These are phyloP conservation scores for Kodamaea derodonti DNA, from an alignment of 1,139 yeast species.

Conservation along the genomic window DNA sequence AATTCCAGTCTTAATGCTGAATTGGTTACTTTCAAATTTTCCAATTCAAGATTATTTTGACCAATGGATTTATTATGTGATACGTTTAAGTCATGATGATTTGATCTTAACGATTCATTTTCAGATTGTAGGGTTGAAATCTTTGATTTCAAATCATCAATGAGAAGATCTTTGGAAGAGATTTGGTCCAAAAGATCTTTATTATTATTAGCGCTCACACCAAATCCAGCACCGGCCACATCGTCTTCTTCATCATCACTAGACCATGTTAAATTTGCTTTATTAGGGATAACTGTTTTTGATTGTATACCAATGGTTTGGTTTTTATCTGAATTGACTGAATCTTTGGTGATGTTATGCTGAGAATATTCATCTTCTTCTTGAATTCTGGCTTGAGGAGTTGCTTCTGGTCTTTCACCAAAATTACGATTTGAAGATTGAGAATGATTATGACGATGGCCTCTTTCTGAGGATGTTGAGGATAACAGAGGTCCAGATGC, in stretches of 20 bases:
- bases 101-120: slow-evolving; percentile 11
- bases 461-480: neutral
- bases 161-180: slow-evolving; percentile 1
- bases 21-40: slow-evolving; percentile 12
- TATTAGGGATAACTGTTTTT: slow-evolving; percentile 68
- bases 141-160: slow-evolving; percentile 13
- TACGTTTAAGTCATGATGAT: slow-evolving; percentile 14
- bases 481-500: neutral
- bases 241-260: slow-evolving; percentile 66
- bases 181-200: neutral
- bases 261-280: slow-evolving; percentile 78
- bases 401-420: slow-evolving; percentile 1
- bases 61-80: slow-evolving; percentile 22
- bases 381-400: slow-evolving; percentile 3
- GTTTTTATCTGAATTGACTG: slow-evolving; percentile 15
- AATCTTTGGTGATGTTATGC: slow-evolving; percentile 4
- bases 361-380: slow-evolving; percentile 5
- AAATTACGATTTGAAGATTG: neutral
- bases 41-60: slow-evolving; percentile 19
- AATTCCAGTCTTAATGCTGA: slow-evolving; percentile 3
- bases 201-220: neutral
- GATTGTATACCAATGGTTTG: slow-evolving; percentile 49
- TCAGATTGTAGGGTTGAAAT: slow-evolving; percentile 9
- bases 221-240: neutral
- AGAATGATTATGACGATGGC: neutral